phyloP scores from a whole-genome alignment of 805 yeast genomes.

The Clavispora asparagi region DNA sequence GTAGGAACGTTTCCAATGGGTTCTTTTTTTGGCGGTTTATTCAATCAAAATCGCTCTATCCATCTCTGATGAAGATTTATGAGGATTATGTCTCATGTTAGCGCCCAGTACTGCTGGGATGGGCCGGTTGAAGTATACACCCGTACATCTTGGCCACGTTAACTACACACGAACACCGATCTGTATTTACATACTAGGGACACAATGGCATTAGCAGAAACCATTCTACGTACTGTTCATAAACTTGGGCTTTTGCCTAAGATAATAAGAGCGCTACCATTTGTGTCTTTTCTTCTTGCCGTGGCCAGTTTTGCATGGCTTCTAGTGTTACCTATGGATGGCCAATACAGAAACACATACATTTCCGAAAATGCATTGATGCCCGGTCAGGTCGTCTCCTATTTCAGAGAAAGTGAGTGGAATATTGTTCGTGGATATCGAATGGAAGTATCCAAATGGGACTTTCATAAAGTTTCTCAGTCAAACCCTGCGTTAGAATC shows the following conservation, averaged over 20 bases:
- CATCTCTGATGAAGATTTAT: too few relatives aligned
- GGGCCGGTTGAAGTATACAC: not conserved
- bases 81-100: too few relatives aligned
- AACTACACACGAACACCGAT: not conserved
- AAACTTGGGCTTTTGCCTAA: constrained; percentile 37
- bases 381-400: constrained; percentile 93
- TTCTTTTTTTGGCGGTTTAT: too few relatives aligned
- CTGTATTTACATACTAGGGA: not conserved
- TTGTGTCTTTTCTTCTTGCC: constrained; percentile 29
- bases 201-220: constrained; percentile 42
- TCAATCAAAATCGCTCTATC: too few relatives aligned
- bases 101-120: too few relatives aligned
- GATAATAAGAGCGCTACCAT: constrained; percentile 28
- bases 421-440: constrained; percentile 82
- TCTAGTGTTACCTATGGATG: constrained; percentile 67
- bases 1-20: too few relatives aligned
- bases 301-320: constrained; percentile 41
- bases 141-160: not conserved
- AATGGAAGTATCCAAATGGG: constrained; percentile 45
- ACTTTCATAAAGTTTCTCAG: constrained; percentile 17
- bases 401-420: constrained; percentile 94
- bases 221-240: constrained; percentile 33
- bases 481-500: constrained; percentile 44
- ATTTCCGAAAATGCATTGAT: constrained; percentile 93
- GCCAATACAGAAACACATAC: constrained; percentile 78